Percentiles rank a stretch among this genome's conserved stretches.
These are phyloP conservation scores for Butyriboletus appendiculatus DNA, from an alignment of 1,284 basidiomycete species.

Conservation along the genomic window DNA sequence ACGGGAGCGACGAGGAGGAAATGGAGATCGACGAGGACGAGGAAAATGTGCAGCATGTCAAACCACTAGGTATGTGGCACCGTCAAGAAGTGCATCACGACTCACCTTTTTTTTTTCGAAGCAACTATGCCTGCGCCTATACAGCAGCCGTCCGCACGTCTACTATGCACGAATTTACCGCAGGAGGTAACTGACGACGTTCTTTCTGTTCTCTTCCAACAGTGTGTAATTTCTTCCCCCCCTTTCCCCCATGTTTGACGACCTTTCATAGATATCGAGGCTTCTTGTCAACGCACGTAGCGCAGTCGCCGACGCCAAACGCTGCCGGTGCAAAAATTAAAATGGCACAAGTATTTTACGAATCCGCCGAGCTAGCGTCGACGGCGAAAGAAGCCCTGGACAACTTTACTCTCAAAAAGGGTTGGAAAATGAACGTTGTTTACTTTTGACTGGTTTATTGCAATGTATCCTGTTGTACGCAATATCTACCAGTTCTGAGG, in stretches of 20 bases:
- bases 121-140: constrained; percentile 50
- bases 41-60: constrained; percentile 44
- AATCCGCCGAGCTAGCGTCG: constrained; percentile 68
- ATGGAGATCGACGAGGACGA: constrained; percentile 87
- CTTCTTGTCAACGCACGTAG: constrained; percentile 69
- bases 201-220: constrained; percentile 82
- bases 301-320: constrained; percentile 63
- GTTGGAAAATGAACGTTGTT: constrained; percentile 77
- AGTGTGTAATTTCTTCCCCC: constrained; percentile 53
- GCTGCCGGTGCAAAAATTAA: constrained; percentile 62
- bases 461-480: constrained; percentile 6
- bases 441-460: constrained; percentile 52
- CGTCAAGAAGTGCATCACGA: constrained; percentile 13
- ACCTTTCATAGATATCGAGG: constrained; percentile 64
- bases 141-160: constrained; percentile 61
- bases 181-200: constrained; percentile 81
- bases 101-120: constrained; percentile 37
- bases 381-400: constrained; percentile 78
- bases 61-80: constrained; percentile 45
- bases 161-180: constrained; percentile 78
- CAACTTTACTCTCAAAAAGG: constrained; percentile 79
- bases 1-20: constrained; percentile 72
- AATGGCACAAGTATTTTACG: constrained; percentile 77
- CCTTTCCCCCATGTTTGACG: constrained; percentile 1
- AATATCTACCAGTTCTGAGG: constrained; percentile 1